phyloP scores from a whole-genome alignment of 805 yeast genomes.

The Deakozyma indianensis region DNA sequence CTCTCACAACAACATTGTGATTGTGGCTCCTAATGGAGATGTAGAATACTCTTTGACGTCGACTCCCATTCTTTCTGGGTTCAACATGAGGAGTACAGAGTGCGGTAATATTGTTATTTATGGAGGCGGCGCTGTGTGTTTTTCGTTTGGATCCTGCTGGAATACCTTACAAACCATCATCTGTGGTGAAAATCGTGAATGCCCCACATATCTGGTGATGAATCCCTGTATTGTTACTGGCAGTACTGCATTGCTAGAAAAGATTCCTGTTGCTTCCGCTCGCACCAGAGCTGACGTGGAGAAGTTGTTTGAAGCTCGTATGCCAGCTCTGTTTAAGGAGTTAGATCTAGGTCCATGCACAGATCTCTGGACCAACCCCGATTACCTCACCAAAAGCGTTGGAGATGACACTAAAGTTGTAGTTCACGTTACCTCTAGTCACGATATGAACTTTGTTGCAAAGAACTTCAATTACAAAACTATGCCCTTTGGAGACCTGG shows the following conservation, averaged over 20 bases:
- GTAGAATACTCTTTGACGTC: constrained; percentile 6
- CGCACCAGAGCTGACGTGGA: constrained; percentile 5
- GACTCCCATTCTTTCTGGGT: constrained; percentile 40
- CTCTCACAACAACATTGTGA: constrained; percentile 24
- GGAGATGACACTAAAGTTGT: constrained; percentile 16
- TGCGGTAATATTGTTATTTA: constrained; percentile 16
- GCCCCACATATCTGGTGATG: neutral
- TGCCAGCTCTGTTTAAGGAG: constrained; percentile 16
- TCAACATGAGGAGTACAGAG: constrained; percentile 23
- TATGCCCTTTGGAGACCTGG: constrained; percentile 17
- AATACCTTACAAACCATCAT: constrained; percentile 16
- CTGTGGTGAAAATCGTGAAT: constrained; percentile 4
- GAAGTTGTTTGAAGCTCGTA: neutral
- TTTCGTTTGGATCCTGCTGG: constrained; percentile 58
- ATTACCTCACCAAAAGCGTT: constrained; percentile 16
- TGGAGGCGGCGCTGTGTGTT: constrained; percentile 75
- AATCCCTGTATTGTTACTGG: neutral
- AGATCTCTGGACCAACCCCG: constrained; percentile 16
- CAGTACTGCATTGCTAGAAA: neutral
- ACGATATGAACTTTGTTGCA: constrained; percentile 17
- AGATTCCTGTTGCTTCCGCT: neutral
- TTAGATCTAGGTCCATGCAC: constrained; percentile 18
- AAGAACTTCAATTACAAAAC: constrained; percentile 21
- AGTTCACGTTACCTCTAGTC: constrained; percentile 15
- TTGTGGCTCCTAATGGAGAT: constrained; percentile 6